Evolutionary conservation across 768 basidiomycete genomes (phyloP), one percentile per base, ranked within the genome.

Genomic region (Lentinula detonsa): DNA sequence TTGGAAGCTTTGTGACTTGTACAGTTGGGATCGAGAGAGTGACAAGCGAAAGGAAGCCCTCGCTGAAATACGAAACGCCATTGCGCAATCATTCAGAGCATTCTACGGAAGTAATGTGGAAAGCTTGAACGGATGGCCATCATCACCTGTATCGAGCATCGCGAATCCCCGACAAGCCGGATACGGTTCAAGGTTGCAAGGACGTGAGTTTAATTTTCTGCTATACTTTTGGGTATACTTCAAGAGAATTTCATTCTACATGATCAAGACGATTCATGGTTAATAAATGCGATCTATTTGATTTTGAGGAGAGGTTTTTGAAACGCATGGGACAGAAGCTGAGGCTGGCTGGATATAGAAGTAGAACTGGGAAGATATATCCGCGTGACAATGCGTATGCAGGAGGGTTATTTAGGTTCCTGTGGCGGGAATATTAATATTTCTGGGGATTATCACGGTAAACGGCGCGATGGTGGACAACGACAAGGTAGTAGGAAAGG

Each of bases 281-380:
- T 21, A 1, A 21, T 21, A 21, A 1, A 21, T 21, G 21, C 21
- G 3, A 71, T 61, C 62, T 79, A 8, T 65, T 74, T 8, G 71
- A 76, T 56, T 62, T 60, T 5, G 59, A 54, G 5, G 5, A 21
- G 23, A 18, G 28, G 39, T 11, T 0, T 57, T 71, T 10, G 59
- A 11, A 0, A 60, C 64, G 0, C 77, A 76, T 60, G 10, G 2
- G 0, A 68, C 69, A 1, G 74, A 74, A 13, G 3, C 45, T 0
- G 69, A 61, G 23, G 4, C 64, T 79, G 28, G 74, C 72, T 39
- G 46, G 42, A 11, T 80, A 79, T 59, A 75, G 75, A 0, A 59
- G 10, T 3, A 5, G 1, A 0, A 60, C 43, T 0, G 55, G 58
- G 2, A 76, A 73, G 52, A 64, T 68, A 23, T 79, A 78, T 63